Evolutionary conservation across 1,284 basidiomycete genomes (phyloP), one percentile per base, ranked within the genome.

Genomic region (Trametes pubescens): DNA sequence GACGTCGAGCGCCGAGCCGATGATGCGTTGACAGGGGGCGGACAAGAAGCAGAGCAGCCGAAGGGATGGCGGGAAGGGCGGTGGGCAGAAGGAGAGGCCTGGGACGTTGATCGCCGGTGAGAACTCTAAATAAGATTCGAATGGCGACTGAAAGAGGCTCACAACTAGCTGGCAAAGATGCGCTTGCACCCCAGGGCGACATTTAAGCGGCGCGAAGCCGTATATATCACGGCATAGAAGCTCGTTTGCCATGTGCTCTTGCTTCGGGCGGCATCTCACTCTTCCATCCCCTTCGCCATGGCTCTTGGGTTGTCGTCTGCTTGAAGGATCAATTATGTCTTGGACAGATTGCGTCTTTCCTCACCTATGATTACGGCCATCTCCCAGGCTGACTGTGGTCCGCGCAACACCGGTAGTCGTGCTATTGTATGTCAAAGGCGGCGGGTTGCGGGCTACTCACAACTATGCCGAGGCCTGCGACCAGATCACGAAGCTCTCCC

Each of bases 401-500:
- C 44, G 7, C 24, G 6, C 1, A 18, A n/a, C n/a, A 59, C 48
- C 40, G 46, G 43, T 11, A 4, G 24, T 59, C n/a, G n/a, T n/a
- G n/a, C n/a, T n/a, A 14, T 16, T 59, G 6, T 59, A 59, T 18
- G 2, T 51, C n/a, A 59, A 59, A 24, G 57, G 57, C 0, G 57
- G 57, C 3, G 57, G 57, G 11, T 7, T 16, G 3, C 46, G 48
- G 4, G 48, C 57, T 10, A 51, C 57, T 9, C 57, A 59, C 38
- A 59, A 59, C 26, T 59, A 59, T 43, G 26, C 57, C n/a, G 47
- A 48, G 6, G 32, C n/a, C 13, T 59, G 57, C 48, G 38, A 48
- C 4, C 48, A 59, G 6, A 51, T 59, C 48, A 21, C 14, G 5
- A 59, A 49, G 18, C 46, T 59, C n/a, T 59, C 57, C 5, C 57